Base-by-base conservation (phyloP, 2,329 filamentous ascomycete genomes). In the Fusarium multiceps region DNA sequence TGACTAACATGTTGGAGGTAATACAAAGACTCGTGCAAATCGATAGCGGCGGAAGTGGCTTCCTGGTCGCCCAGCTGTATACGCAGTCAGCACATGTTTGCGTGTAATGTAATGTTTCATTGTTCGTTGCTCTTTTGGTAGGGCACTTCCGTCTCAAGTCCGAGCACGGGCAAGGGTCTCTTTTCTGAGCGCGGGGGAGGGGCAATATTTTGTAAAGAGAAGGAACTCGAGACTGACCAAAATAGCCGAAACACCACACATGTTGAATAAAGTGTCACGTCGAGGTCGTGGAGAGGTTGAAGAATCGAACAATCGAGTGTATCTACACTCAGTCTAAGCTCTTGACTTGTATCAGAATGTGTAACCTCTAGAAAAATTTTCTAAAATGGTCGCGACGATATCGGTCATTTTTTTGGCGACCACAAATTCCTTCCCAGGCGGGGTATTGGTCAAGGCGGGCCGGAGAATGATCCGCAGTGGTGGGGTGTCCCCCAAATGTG, bases 21-120 rank as follows among this genome's bases (percentile, higher is more conserved):
- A 80, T 91, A 92, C n/a, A 92, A 82, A 42, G 87, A 85, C 79
- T 93, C 90, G 77, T 93, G 90, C 43, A 93, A 82, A 71, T 92
- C 90, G 65, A 88, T 83, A 18, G 88, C 87, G 32, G 89, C 90
- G 49, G 72, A 78, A 45, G 67, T 77, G 71, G 77, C 77, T 34
- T 78, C 72, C n/a, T 74, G 21, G 42, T 80, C 78, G 66, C 78
- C 78, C 40, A 79, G 71, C 78, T 79, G 27, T 63, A 13, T 49
- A 41, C 4, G 48, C n/a, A 47, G 61, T 68, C 50, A 54, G 69
- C 32, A 53, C 23, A 13, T 54, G 18, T 43, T 56, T 53, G 5
- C n/a, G 37, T 48, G 27, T 16, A 32, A 43, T 48, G 27, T n/a
- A 32, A 49, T 46, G 18, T 60, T 50, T 41, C 40, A 34, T 28